A percentile compares a stretch with the other conserved stretches of the same genome.
phyloP scores from a whole-genome alignment of 495 filamentous ascomycete genomes.

The Penicillium paradoxum region DNA sequence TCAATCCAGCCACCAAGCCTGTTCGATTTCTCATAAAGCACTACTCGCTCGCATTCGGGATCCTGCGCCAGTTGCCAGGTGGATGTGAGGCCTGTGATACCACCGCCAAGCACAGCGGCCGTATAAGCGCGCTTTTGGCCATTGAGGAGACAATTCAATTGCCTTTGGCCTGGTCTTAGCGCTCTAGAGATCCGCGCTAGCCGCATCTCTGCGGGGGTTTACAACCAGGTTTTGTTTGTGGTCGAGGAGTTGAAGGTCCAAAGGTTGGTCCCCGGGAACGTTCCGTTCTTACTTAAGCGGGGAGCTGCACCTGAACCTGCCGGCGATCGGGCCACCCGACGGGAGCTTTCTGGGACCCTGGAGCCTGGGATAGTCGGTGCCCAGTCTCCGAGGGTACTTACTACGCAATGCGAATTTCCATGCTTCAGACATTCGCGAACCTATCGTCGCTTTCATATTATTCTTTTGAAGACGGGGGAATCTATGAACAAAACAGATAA shows the following conservation, averaged over 20 bases:
- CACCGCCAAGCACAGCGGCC: constrained; percentile 77
- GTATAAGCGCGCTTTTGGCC: constrained; percentile 31
- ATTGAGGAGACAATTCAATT: constrained; percentile 16
- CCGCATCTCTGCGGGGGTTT: constrained; percentile 29
- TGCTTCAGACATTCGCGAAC: neutral
- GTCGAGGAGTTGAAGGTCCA: constrained; percentile 3
- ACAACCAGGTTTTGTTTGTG: neutral
- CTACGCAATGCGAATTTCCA: neutral
- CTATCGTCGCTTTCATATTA: constrained; percentile 2
- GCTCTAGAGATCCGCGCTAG: constrained; percentile 22
- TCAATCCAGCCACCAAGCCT: constrained; percentile 81
- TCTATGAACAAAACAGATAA: constrained; percentile 25
- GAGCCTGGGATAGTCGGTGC: neutral
- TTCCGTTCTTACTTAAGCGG: constrained; percentile 16
- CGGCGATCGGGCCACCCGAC: no score
- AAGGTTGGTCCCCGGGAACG: constrained; percentile 1
- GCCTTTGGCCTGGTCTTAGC: constrained; percentile 16
- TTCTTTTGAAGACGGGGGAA: constrained; percentile 18
- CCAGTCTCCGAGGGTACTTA: neutral
- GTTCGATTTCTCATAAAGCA: constrained; percentile 67
- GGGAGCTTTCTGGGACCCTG: no score
- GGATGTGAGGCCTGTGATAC: constrained; percentile 81
- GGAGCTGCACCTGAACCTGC: no score
- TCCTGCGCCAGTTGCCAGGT: constrained; percentile 67
- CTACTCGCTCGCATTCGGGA: constrained; percentile 58